Base-by-base conservation (phyloP, 148 eudicot genomes). In the Simmondsia chinensis region DNA sequence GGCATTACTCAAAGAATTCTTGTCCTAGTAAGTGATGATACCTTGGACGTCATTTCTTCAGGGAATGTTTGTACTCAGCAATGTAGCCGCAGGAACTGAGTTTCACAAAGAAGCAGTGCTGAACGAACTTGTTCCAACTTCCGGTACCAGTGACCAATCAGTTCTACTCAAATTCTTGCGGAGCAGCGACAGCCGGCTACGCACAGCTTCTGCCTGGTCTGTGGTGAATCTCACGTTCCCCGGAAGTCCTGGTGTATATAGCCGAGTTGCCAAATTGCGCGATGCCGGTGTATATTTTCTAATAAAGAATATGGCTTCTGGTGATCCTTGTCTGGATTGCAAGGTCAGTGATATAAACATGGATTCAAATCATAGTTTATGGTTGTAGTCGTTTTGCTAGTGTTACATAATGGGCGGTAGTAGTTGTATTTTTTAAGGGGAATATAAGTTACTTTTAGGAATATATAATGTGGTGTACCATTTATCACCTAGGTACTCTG, bases 61-160 rank as follows among this genome's bases (percentile, higher is more conserved):
- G 99, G 96, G 86, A 33, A 77, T 86, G 91, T 77, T 73, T 54
- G 73, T 70, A 24, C 76, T 93, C 43, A 66, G 64, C 61, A 93
- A 86, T 60, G 81, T 86, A 61, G 91, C 96, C 27, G 64, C 94
- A 31, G 99, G 99, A 52, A 80, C 58, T 25, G 99, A 93, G 60
- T 55, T 60, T 46, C 89, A 82, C 56, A 86, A 93, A 59, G 82
- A 75, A 54, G 80, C 96, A n/a, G 82, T 80, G 12, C 73, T 86
- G 72, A 59, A 66, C 43, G 73, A 74, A 58, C 72, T 93, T 35
- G 62, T 86, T 44, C 75, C 70, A 26, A 61, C 61, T 47, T 22
- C 63, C 21, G 60, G 62, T 36, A 56, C 57, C 30, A 32, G 50
- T 42, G 73, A 57, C 14, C 77, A 70, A 39, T 57, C 76, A 34